Evolutionary conservation across 2,329 filamentous ascomycete genomes (phyloP), one percentile per base, ranked within the genome.

Genomic region (Blastomyces parvus): DNA sequence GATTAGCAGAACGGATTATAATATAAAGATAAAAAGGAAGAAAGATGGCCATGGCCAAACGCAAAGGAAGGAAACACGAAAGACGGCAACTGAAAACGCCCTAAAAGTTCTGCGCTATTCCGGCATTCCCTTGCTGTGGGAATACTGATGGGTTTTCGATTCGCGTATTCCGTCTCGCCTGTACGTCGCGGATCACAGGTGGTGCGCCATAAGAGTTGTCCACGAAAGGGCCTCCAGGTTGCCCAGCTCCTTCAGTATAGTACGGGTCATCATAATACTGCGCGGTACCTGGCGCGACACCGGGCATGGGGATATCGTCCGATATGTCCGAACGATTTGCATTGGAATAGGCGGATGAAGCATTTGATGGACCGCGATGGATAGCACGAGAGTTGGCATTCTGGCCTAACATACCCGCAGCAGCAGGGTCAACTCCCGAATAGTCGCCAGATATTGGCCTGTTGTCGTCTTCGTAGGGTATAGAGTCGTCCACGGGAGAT

Each of bases 71-170:
- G 8, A n/a, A 46, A 62, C 3, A 44, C 8, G 6, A 27, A 27
- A 30, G 2, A 27, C 7, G 11, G 19, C 38, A 44, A 27, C 19
- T 30, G 22, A 25, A 58, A 58, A 7, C 44, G 1, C n/a, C 40
- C 66, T 84, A 97, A 71, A 99, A 99, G 77, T 99, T 99, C 78
- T 97, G 94, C 40, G 94, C 90, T 71, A 99, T 97, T 64, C 94
- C 94, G 48, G 90, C 90, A 70, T 90, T 96, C 42, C 85, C 86
- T 79, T 96, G 91, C 73, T 95, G 90, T 13, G 93, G 92, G 71
- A 90, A 95, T 66, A 94, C 89, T 55, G 89, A 85, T 2, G 91
- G 88, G 73, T 88, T 96, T 79, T 97, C 92, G 71, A 99, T 97
- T 66, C 92, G 86, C 14, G 94, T 97, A 78, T 97, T 97, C 68